Evolutionary conservation across 2,329 filamentous ascomycete genomes (phyloP).

Genomic region (Colletotrichum liriopes): DNA sequence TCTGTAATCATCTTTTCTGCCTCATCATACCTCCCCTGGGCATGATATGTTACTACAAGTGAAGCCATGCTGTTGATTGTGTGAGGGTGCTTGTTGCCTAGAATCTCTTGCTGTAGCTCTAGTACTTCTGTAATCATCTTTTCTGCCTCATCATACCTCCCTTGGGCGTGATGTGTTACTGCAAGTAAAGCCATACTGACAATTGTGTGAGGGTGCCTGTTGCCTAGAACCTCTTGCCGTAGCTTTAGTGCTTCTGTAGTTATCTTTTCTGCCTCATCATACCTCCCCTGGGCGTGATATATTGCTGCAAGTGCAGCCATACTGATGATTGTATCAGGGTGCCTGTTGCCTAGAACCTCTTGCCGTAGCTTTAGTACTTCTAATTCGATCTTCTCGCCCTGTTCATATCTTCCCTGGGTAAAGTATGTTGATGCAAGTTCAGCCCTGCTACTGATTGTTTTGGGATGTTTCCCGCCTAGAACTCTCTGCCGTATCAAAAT

Average conservation of each 20-base stretch:
- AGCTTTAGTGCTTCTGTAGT: background rate
- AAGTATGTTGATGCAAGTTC: background rate
- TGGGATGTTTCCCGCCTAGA: background rate
- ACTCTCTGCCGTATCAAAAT: background rate
- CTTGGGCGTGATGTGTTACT: background rate
- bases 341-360: background rate
- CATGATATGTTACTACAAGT: background rate
- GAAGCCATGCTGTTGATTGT: accelerated
- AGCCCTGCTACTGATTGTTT: background rate
- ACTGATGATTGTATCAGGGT: background rate
- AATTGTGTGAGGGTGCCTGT: no score
- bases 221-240: background rate
- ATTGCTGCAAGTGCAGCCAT: background rate
- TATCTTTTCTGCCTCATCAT: background rate
- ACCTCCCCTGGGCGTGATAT: background rate
- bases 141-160: background rate
- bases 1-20: background rate
- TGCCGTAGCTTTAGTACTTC: background rate
- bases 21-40: background rate
- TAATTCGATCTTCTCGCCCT: background rate
- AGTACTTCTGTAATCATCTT: background rate
- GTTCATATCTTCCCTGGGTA: background rate
- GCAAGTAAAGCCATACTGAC: background rate
- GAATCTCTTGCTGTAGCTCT: background rate
- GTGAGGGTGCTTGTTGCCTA: background rate